These are phyloP conservation scores for Zygoascus meyerae DNA, from an alignment of 1,139 yeast genomes.

Conservation along the genomic window DNA sequence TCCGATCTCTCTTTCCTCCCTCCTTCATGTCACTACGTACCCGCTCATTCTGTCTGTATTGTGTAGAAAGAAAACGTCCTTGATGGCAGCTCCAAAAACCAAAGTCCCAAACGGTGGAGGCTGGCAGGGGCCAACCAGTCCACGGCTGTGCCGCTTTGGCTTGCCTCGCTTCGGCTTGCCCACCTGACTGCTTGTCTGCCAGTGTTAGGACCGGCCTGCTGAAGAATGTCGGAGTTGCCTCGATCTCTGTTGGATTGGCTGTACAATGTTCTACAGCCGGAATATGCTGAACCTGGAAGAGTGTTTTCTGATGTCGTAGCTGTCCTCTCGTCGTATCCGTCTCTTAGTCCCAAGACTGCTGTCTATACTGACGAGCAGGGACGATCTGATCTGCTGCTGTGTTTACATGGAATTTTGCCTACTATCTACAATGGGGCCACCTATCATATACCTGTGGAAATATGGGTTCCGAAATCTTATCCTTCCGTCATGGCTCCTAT, in stretches of 20 bases:
- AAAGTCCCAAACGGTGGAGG: too few species aligned
- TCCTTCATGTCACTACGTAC: slow-evolving; percentile 18
- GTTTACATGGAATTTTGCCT: slow-evolving; percentile 55
- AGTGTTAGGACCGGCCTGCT: too few species aligned
- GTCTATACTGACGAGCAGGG: slow-evolving; percentile 63
- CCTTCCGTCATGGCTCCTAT: slow-evolving; percentile 57
- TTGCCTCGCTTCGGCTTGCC: background rate
- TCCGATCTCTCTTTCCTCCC: background rate
- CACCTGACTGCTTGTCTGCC: background rate
- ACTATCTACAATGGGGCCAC: slow-evolving; percentile 30
- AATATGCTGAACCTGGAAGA: slow-evolving; percentile 46
- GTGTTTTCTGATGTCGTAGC: slow-evolving; percentile 59
- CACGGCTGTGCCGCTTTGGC: too few species aligned
- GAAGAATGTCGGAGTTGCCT: slow-evolving; percentile 22
- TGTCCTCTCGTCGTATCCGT: slow-evolving; percentile 45
- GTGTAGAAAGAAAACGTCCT: background rate
- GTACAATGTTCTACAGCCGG: slow-evolving; percentile 48
- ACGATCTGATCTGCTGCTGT: slow-evolving; percentile 51
- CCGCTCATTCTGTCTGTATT: slow-evolving; percentile 18
- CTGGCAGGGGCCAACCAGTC: too few species aligned
- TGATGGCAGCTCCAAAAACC: background rate
- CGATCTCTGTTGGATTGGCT: slow-evolving; percentile 55
- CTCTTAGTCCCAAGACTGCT: slow-evolving; percentile 63
- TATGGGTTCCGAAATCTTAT: slow-evolving; percentile 74
- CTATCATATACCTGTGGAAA: slow-evolving; percentile 52